These are phyloP conservation scores for Apostasia ramifera DNA, from an alignment of 106 monocot genomes.

Conservation along the genomic window DNA sequence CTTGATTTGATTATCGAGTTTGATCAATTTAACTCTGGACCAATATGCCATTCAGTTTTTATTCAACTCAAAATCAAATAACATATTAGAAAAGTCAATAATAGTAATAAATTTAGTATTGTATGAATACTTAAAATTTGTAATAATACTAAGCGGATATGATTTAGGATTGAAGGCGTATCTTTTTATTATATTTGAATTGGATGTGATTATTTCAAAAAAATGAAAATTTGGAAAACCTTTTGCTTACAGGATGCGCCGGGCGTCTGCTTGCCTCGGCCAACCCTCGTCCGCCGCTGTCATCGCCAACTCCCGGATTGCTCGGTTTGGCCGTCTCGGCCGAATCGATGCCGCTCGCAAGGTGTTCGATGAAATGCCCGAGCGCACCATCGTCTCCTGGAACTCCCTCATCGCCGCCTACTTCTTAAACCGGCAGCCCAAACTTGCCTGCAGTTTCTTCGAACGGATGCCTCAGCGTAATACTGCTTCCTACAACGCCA, in stretches of 20 bases:
- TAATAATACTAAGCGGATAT: too few species aligned
- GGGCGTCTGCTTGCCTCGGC: conserved; percentile 6
- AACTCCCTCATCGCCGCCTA: conserved; percentile 59
- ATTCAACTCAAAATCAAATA: too few species aligned
- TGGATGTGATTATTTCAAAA: too few species aligned
- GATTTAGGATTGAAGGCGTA: too few species aligned
- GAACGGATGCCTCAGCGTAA: conserved; percentile 27
- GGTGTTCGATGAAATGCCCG: conserved; percentile 37
- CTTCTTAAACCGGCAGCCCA: conserved; percentile 12
- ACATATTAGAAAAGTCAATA: too few species aligned
- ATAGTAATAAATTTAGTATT: too few species aligned
- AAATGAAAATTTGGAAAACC: too few species aligned
- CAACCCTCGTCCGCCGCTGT: conserved; percentile 2
- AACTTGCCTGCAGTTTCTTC: conserved; percentile 21
- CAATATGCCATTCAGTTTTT: too few species aligned
- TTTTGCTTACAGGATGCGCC: conserved; percentile 10
- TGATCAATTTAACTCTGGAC: too few species aligned
- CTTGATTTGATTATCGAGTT: too few species aligned
- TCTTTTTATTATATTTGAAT: too few species aligned
- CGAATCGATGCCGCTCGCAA: conserved; percentile 23
- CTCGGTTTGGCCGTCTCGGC: conserved; percentile 28
- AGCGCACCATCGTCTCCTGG: conserved; percentile 32
- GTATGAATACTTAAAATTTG: too few species aligned
- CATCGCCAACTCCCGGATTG: conserved; percentile 34
- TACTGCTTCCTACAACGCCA: conserved; percentile 30